A percentile compares a stretch with the other conserved stretches of the same genome.
Conservation (phyloP, 2,329 filamentous ascomycete genomes). For the Chrysosporium queenslandicum region DNA sequence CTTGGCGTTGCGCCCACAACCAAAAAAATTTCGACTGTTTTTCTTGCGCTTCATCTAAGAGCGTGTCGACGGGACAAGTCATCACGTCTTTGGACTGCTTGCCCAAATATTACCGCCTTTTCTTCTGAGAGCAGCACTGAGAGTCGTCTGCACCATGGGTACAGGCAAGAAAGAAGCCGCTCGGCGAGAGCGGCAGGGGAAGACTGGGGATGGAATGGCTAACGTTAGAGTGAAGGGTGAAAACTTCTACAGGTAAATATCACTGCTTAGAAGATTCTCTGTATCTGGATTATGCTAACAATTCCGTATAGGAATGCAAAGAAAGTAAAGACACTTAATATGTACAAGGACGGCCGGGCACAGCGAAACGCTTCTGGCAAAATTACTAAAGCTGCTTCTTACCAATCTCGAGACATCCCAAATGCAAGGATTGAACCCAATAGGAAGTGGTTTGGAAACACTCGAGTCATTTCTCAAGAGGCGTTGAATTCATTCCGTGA, state of each 20-base stretch:
- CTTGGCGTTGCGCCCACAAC: neutral
- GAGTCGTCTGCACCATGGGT: conserved; percentile 54
- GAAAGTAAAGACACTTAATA: conserved; percentile 78
- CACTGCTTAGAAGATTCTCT: neutral
- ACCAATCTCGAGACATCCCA: conserved; percentile 72
- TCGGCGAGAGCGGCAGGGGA: conserved; percentile 75
- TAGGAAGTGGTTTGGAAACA: conserved; percentile 96
- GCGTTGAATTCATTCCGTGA: conserved; percentile 77
- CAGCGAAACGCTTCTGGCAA: conserved; percentile 73
- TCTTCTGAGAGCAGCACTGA: neutral
- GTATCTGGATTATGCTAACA: conserved; percentile 8
- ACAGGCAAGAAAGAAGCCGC: conserved; percentile 82
- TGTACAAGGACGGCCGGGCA: conserved; percentile 78
- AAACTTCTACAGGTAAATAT: conserved; percentile 77
- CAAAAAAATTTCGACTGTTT: neutral
- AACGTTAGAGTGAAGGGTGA: conserved; percentile 94
- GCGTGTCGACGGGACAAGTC: too few relatives aligned
- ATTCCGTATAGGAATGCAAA: conserved; percentile 53
- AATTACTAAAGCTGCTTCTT: conserved; percentile 72
- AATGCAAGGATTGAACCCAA: conserved; percentile 87
- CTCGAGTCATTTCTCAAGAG: conserved; percentile 79
- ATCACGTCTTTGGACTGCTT: too few relatives aligned
- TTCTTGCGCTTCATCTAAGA: neutral
- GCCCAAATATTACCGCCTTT: neutral
- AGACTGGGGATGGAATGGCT: conserved; percentile 72